Conservation (phyloP, 2,329 filamentous ascomycete genomes). For the Didymella lethalis region DNA sequence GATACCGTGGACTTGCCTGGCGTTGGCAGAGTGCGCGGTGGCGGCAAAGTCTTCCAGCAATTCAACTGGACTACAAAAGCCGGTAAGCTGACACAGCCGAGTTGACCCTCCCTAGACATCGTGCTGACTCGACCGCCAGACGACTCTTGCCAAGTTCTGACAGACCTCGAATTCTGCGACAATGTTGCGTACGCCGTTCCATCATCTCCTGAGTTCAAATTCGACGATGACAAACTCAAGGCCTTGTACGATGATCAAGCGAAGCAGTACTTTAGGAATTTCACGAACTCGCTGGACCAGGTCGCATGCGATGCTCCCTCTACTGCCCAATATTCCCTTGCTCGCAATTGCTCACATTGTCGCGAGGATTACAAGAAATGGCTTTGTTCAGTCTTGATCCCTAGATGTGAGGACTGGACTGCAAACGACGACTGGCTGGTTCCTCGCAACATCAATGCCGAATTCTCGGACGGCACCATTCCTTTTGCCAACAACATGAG, state of each 20-base stretch:
- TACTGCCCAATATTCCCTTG: constrained; percentile 82
- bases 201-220: constrained; percentile 71
- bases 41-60: constrained; percentile 75
- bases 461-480: constrained; percentile 73
- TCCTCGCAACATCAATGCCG: constrained; percentile 72
- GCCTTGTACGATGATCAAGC: constrained; percentile 82
- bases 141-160: constrained; percentile 84
- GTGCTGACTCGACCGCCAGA: constrained; percentile 56
- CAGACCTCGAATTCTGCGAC: constrained; percentile 86
- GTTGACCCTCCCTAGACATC: too few species aligned
- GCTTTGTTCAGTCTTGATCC: constrained; percentile 93
- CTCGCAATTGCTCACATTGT: constrained; percentile 78
- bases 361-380: constrained; percentile 84
- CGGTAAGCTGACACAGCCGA: constrained; percentile 60
- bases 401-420: constrained; percentile 86
- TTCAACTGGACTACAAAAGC: constrained; percentile 81
- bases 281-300: constrained; percentile 82
- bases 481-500: constrained; percentile 25
- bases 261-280: constrained; percentile 73
- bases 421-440: constrained; percentile 62
- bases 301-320: constrained; percentile 81
- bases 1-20: constrained; percentile 56
- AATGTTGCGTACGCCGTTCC: constrained; percentile 92
- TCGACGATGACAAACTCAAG: constrained; percentile 68
- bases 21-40: constrained; percentile 66